Conservation (phyloP, 2,329 filamentous ascomycete species). For the Monosporascus sp. region DNA sequence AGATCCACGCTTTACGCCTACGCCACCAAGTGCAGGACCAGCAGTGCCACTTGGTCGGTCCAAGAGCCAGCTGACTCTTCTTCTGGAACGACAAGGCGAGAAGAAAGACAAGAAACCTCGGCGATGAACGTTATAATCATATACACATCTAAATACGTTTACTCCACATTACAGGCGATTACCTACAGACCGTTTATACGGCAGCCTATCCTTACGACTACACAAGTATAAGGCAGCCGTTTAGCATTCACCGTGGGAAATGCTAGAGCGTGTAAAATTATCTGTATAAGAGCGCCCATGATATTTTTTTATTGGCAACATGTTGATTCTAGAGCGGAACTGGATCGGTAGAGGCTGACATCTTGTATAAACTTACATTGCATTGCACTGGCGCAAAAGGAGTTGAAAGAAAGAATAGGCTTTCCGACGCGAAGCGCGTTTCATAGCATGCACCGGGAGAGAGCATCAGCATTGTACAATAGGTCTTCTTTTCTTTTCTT, state of each 20-base stretch:
- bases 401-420: too few relatives aligned
- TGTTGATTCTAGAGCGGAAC: too few relatives aligned
- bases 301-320: too few relatives aligned
- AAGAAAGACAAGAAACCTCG: conserved; percentile 26
- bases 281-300: neutral
- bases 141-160: conserved; percentile 3
- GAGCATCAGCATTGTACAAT: neutral
- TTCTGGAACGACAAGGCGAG: conserved; percentile 42
- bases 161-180: neutral
- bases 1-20: conserved; percentile 40
- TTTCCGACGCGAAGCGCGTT: neutral
- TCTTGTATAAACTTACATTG: neutral
- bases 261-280: neutral
- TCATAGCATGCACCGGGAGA: too few relatives aligned
- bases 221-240: neutral
- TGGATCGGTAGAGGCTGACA: neutral
- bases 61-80: conserved; percentile 55
- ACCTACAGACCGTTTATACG: neutral
- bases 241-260: too few relatives aligned
- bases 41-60: conserved; percentile 49
- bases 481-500: neutral
- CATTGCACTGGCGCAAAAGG: neutral
- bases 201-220: neutral
- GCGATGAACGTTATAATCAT: conserved; percentile 12
- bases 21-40: conserved; percentile 40